These are phyloP conservation scores for Rutstroemia sp. DNA, from an alignment of 2,329 filamentous ascomycete genomes.

Conservation along the genomic window DNA sequence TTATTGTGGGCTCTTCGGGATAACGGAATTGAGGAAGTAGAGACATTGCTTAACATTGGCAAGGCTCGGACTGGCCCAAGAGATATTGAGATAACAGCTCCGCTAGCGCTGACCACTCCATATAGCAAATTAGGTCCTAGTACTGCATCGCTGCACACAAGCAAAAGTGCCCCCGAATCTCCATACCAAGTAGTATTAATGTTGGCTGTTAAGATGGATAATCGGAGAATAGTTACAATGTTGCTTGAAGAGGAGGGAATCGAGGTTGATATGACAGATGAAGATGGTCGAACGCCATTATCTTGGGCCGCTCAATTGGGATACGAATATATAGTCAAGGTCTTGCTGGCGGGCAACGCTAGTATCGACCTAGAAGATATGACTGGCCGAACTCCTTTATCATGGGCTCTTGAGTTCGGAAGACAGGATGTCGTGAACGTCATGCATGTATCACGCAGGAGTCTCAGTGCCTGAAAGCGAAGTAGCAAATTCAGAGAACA, in stretches of 20 bases:
- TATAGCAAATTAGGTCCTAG: too few relatives aligned
- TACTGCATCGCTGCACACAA: too few relatives aligned
- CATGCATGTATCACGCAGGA: neutral
- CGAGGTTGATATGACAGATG: constrained; percentile 14
- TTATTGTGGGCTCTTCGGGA: constrained; percentile 5
- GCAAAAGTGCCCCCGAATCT: too few relatives aligned
- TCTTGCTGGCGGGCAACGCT: constrained; percentile 9
- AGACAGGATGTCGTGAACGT: neutral
- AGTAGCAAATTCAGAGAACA: too few relatives aligned
- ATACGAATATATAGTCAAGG: constrained; percentile 8
- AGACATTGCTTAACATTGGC: neutral
- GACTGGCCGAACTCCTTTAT: neutral
- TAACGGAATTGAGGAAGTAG: constrained; percentile 3
- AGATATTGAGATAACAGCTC: neutral
- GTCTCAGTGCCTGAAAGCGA: too few relatives aligned
- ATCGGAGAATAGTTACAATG: neutral
- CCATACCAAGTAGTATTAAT: too few relatives aligned
- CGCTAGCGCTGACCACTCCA: too few relatives aligned
- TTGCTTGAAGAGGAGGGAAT: neutral
- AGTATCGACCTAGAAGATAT: neutral
- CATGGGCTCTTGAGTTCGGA: neutral
- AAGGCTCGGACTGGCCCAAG: constrained; percentile 5
- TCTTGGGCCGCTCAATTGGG: constrained; percentile 2
- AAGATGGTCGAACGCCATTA: neutral
- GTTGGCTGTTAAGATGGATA: too few relatives aligned